These are phyloP conservation scores for Cladosporium sp. DNA, from an alignment of 2,329 filamentous ascomycete species.

Conservation along the genomic window DNA sequence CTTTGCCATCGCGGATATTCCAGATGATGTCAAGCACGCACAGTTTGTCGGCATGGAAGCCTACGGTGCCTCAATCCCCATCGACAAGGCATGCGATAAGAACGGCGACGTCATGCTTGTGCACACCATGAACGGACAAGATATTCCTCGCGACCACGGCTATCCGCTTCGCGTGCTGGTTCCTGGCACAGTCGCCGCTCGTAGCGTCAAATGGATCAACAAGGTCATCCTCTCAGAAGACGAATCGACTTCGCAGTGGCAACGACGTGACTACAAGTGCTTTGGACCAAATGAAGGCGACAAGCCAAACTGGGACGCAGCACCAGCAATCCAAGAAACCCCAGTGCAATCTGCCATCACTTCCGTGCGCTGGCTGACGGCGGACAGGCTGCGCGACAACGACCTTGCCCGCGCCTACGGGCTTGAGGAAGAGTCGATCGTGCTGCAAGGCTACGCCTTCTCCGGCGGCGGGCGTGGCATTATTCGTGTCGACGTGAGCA, in stretches of 20 bases:
- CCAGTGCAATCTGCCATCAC: constrained; percentile 69
- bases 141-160: constrained; percentile 65
- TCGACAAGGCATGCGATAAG: constrained; percentile 59
- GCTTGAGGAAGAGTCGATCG: constrained; percentile 23
- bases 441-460: constrained; percentile 64
- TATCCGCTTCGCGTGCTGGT: constrained; percentile 49
- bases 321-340: constrained; percentile 66
- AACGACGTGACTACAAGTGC: constrained; percentile 67
- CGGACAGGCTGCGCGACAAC: not conserved
- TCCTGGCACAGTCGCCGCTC: constrained; percentile 65
- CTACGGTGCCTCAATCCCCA: constrained; percentile 62
- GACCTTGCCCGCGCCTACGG: constrained; percentile 2
- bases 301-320: constrained; percentile 62
- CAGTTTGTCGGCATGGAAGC: constrained; percentile 62
- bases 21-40: constrained; percentile 48
- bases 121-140: constrained; percentile 62
- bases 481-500: constrained; percentile 64
- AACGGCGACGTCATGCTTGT: constrained; percentile 62
- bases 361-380: constrained; percentile 25
- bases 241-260: constrained; percentile 66
- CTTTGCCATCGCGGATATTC: constrained; percentile 43
- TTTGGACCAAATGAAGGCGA: constrained; percentile 56
- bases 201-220: constrained; percentile 69
- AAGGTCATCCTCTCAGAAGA: constrained; percentile 65
- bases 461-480: constrained; percentile 66